Percentiles rank a stretch among this genome's conserved stretches.
These are phyloP conservation scores for Simplicillium aogashimaense DNA, from an alignment of 2,329 filamentous ascomycete genomes.

Conservation along the genomic window DNA sequence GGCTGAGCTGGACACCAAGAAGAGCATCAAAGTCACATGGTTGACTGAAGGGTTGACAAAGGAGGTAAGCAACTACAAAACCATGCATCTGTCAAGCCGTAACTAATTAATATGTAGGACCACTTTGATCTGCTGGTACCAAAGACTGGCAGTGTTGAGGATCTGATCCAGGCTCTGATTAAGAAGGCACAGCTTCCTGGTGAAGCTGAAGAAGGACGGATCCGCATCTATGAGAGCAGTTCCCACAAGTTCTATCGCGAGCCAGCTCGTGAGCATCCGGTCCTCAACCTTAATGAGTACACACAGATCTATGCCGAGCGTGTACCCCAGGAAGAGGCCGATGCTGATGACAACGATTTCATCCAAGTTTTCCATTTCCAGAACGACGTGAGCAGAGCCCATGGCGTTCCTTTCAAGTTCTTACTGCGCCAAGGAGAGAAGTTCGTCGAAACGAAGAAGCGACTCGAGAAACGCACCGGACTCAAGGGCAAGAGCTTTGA, in stretches of 20 bases:
- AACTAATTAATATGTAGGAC: constrained; percentile 42
- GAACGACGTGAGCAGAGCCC: constrained; percentile 71
- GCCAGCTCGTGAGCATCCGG: constrained; percentile 57
- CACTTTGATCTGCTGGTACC: constrained; percentile 73
- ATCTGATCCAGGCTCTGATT: constrained; percentile 65
- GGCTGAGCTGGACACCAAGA: constrained; percentile 88
- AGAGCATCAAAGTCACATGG: constrained; percentile 72
- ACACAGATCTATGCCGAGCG: constrained; percentile 72
- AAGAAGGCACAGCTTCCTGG: constrained; percentile 74
- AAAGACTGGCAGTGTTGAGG: constrained; percentile 72
- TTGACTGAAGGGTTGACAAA: constrained; percentile 85
- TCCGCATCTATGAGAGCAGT: constrained; percentile 77
- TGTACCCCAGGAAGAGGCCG: constrained; percentile 63
- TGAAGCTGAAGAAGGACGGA: constrained; percentile 56
- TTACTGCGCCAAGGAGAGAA: constrained; percentile 75
- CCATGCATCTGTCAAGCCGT: too few relatives aligned
- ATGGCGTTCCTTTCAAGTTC: constrained; percentile 89
- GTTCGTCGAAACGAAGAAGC: constrained; percentile 87
- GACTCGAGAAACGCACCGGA: constrained; percentile 84
- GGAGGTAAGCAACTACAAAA: constrained; percentile 47
- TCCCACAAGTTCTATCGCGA: constrained; percentile 77
- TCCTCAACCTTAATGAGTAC: constrained; percentile 82
- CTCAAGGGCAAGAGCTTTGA: constrained; percentile 98
- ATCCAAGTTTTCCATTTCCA: constrained; percentile 90
- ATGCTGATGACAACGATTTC: constrained; percentile 44